These are phyloP conservation scores for Phanerochaete carnosa DNA, from an alignment of 768 basidiomycete genomes.

Conservation along the genomic window DNA sequence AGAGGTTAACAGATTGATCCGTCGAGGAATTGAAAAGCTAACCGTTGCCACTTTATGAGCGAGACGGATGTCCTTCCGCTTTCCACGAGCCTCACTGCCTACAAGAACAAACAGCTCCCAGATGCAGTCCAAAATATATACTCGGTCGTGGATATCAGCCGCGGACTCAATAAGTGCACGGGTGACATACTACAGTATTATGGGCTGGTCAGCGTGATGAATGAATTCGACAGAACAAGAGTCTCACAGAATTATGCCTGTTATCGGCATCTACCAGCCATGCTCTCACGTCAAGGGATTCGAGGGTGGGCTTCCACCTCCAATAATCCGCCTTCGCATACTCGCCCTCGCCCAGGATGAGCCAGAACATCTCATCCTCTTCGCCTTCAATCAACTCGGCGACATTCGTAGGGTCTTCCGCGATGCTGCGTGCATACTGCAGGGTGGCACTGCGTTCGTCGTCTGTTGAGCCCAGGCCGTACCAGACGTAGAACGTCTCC, in stretches of 20 bases:
- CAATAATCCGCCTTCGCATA: conserved; percentile 83
- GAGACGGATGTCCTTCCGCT: conserved; percentile 56
- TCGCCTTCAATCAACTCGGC: conserved; percentile 65
- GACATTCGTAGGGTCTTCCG: conserved; percentile 34
- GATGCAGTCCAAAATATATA: conserved; percentile 70
- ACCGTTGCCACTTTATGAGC: conserved; percentile 61
- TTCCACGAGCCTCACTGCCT: conserved; percentile 59
- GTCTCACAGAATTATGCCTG: conserved; percentile 38
- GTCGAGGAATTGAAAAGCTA: conserved; percentile 10
- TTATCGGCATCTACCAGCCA: conserved; percentile 54
- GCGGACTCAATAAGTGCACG: conserved; percentile 44
- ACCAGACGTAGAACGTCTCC: conserved; percentile 75
- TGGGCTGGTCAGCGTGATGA: background rate
- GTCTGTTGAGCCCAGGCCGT: conserved; percentile 65
- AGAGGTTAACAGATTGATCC: background rate
- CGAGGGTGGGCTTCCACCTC: conserved; percentile 58
- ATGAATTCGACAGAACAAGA: background rate
- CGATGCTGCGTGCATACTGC: conserved; percentile 53
- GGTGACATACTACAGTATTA: conserved; percentile 27
- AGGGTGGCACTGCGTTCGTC: conserved; percentile 61
- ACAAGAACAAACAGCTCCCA: conserved; percentile 82
- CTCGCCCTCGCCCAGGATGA: conserved; percentile 72
- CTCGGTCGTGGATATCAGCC: conserved; percentile 35
- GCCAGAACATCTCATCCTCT: conserved; percentile 82
- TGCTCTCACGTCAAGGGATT: conserved; percentile 43